Base-by-base conservation (phyloP, 2,329 filamentous ascomycete species). In the Truncatella angustata region DNA sequence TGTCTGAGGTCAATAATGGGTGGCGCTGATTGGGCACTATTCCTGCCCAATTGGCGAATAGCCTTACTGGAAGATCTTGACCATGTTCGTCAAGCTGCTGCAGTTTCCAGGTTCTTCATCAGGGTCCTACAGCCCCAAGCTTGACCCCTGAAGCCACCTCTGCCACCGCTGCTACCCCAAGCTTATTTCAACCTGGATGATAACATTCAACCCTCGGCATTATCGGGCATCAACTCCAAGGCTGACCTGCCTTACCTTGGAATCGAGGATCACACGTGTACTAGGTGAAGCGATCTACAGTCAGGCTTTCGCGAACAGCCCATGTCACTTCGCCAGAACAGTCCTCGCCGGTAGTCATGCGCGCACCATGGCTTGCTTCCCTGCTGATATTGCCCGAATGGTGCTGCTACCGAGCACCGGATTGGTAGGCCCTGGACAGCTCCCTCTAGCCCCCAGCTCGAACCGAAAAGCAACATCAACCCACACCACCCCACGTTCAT, bases 11-110 rank as follows among this genome's bases (percentile, higher is more conserved):
- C 28, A 32, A 18, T 35, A 16, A 18, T 16, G n/a, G 30, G 35
- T 50, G 52, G 52, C 52, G 47, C 39, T 54, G 18, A 54, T 54
- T 54, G 52, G 52, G 52, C 52, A 54, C 40, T 5, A 50, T 36
- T 50, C 24, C 10, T 50, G 52, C 52, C 52, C 40, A 46, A 54
- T 40, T 21, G 43, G 30, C 50, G 44, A 48, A 32, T 32, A 18
- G 35, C 40, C 35, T 35, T 20, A 35, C 16, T 43, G 21, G 26
- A 46, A 37, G 39, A 51, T 45, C 49, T 24, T 28, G 23, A 34
- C 30, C 28, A 7, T 44, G 40, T 21, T 9, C 40, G 10, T 11
- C 10, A n/a, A 44, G 36, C 36, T 39, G 36, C 36, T 7, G 21
- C 18, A 21, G 10, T 21, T 18, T 7, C 18, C 16, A 39, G 18